Conservation (phyloP, 768 basidiomycete genomes). For the Rhodotorula babjevae region DNA sequence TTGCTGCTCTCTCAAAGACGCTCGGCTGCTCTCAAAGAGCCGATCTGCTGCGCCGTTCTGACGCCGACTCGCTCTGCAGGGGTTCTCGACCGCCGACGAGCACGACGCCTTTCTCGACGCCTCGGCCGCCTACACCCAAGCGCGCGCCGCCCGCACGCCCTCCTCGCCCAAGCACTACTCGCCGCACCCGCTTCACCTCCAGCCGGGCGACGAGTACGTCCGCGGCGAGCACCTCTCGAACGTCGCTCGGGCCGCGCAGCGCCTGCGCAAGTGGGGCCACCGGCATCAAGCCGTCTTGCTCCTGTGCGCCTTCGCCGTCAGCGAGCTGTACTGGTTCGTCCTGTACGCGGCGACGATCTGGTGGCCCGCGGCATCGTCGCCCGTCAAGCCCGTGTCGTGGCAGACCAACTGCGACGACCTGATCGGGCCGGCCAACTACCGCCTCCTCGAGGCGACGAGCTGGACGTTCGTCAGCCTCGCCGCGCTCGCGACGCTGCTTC, state of each 20-base stretch:
- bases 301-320: not conserved
- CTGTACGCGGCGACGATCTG: constrained; percentile 4
- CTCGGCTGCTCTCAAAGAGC: too few species aligned
- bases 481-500: not conserved
- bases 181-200: not conserved
- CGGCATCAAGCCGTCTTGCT: not conserved
- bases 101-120: not conserved
- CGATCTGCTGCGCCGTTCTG: too few species aligned
- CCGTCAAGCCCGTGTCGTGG: not conserved
- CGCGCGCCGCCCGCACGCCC: not conserved
- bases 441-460: not conserved
- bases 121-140: not conserved
- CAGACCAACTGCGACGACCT: constrained; percentile 6
- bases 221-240: not conserved
- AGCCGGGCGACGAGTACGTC: not conserved
- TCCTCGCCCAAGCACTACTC: not conserved
- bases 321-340: constrained; percentile 7
- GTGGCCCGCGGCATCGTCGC: not conserved
- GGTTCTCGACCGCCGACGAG: not conserved
- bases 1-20: too few species aligned
- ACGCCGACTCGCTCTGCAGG: not conserved
- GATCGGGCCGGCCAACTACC: not conserved
- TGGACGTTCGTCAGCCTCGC: constrained; percentile 5
- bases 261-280: not conserved
- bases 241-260: not conserved